These are phyloP conservation scores for Tephrocybe sp. DNA, from an alignment of 768 basidiomycete species.

Conservation along the genomic window DNA sequence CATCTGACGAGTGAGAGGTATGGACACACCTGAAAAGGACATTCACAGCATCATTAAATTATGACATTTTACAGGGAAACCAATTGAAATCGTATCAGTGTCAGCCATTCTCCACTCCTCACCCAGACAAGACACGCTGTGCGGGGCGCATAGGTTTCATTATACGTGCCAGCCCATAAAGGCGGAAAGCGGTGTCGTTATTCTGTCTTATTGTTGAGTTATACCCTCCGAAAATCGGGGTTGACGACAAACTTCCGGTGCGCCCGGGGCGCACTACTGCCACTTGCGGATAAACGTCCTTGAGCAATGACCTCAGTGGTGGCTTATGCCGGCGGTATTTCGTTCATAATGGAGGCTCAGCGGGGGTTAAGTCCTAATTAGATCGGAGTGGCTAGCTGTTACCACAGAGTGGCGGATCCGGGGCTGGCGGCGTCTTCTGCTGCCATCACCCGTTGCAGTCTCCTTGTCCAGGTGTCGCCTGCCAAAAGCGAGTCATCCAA, in stretches of 20 bases:
- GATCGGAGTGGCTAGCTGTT: neutral
- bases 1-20: neutral
- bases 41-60: too few species aligned
- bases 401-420: constrained; percentile 4
- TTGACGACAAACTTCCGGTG: constrained; percentile 2
- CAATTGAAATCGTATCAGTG: neutral
- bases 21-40: too few species aligned
- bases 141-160: constrained; percentile 7
- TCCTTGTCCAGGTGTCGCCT: neutral
- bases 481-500: constrained; percentile 8
- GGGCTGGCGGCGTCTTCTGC: constrained; percentile 5
- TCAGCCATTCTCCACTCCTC: neutral
- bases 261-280: constrained; percentile 4
- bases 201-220: neutral
- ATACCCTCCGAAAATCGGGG: constrained; percentile 3
- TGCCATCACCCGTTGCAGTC: constrained; percentile 6
- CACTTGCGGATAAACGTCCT: neutral
- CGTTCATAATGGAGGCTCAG: neutral
- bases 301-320: neutral
- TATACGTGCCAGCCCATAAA: neutral
- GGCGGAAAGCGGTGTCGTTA: neutral
- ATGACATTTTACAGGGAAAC: neutral
- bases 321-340: neutral
- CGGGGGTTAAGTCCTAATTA: too few species aligned
- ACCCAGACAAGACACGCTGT: constrained; percentile 3